Evolutionary conservation across 805 yeast genomes (phyloP), one percentile per base, ranked within the genome.

Genomic region (Trichomonascus vanleenenianus): DNA sequence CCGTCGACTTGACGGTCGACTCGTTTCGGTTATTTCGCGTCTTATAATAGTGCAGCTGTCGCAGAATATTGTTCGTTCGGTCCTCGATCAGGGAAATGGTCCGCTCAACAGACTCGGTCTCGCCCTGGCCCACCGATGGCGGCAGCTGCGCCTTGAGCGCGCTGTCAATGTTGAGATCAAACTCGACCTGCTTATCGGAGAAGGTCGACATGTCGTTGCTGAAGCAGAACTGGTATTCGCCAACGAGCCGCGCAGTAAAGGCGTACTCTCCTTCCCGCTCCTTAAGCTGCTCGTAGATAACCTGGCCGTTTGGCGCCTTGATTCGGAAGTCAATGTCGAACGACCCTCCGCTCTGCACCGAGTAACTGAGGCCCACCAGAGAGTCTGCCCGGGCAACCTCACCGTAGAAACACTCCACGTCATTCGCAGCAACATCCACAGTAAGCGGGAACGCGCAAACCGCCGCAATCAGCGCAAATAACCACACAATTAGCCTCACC

Each of bases 21-120:
- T 86, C 93, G 68, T 91, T 91, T 68, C 97, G 78, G 68, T 79
- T 79, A 66, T 85, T 91, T 70, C 98, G 82, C 10, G 94, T 81
- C 66, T 81, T 84, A 72, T 89, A 88, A 66, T 89, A 84, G 56
- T 82, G 85, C 61, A 91, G 58, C 32, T 56, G 43, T 37, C 68
- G 63, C 16, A 60, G 48, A 45, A 66, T 57, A 40, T 57, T 55
- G 36, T 55, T 42, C 44, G 54, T 52, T 22, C 56, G 56, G 16
- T 43, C 48, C 42, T 65, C 67, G 43, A 64, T 53, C 30, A 42
- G 39, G 41, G 47, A 31, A 32, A 64, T 50, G 38, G 63, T 56
- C 36, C 47, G 41, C 48, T 64, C 68, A 43, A 64, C 61, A 40
- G 48, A 45, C 43, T 52, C 53, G 30, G 65, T 57, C 40, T 56